Percentiles rank a stretch among this genome's conserved stretches.
Evolutionary conservation across 2,329 filamentous ascomycete genomes (phyloP).

Genomic region (Didymella lethalis): DNA sequence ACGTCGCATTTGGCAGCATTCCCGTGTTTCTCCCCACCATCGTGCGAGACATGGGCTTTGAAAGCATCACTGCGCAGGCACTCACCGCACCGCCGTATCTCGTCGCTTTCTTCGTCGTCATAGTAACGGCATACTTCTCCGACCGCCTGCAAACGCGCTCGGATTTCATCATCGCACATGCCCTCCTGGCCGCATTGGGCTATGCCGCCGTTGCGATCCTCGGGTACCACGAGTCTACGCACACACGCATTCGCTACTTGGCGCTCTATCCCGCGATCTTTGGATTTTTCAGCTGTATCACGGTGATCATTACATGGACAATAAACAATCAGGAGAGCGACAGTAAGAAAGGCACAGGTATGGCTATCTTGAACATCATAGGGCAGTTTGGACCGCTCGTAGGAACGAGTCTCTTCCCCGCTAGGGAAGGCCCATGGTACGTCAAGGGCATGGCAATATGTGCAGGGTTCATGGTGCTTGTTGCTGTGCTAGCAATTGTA

Average conservation of each 20-base stretch:
- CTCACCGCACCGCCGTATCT: slow-evolving; percentile 85
- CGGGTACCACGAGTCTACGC: slow-evolving; percentile 51
- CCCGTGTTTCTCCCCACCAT: slow-evolving; percentile 89
- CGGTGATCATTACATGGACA: slow-evolving; percentile 85
- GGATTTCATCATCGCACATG: slow-evolving; percentile 72
- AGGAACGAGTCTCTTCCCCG: slow-evolving; percentile 64
- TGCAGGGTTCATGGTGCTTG: slow-evolving; percentile 59
- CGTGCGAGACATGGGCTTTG: slow-evolving; percentile 77
- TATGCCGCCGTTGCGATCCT: slow-evolving; percentile 69
- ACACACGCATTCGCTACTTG: slow-evolving; percentile 66
- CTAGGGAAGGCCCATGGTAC: slow-evolving; percentile 59
- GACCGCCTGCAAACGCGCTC: slow-evolving; percentile 71
- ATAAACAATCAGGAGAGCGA: slow-evolving; percentile 82
- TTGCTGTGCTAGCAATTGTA: slow-evolving; percentile 53
- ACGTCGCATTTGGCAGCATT: slow-evolving; percentile 86
- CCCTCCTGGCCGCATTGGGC: slow-evolving; percentile 63
- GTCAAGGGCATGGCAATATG: slow-evolving; percentile 60
- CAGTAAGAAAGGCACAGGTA: slow-evolving; percentile 74
- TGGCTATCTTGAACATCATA: slow-evolving; percentile 81
- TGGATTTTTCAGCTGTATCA: slow-evolving; percentile 87
- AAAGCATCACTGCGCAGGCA: slow-evolving; percentile 72
- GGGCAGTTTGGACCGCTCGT: slow-evolving; percentile 78
- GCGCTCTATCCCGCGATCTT: slow-evolving; percentile 79
- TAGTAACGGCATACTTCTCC: slow-evolving; percentile 75
- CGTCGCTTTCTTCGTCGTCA: slow-evolving; percentile 73